phyloP scores from a whole-genome alignment of 805 yeast genomes.

The Schwanniomyces vanrijiae region DNA sequence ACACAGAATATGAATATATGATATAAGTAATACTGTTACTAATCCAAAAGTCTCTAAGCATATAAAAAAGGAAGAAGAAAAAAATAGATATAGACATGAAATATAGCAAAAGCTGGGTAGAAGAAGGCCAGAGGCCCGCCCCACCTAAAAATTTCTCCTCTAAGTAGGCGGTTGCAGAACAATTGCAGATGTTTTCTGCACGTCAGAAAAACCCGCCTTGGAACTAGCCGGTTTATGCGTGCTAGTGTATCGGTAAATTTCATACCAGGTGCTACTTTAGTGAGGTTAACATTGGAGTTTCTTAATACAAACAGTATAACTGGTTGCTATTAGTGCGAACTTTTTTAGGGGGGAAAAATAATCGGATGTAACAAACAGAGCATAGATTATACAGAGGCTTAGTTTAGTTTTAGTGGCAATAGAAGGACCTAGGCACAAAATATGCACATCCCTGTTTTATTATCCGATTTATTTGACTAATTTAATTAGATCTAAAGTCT shows the following conservation, averaged over 20 bases:
- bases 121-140: background rate
- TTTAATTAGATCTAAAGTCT: too few species aligned
- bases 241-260: background rate
- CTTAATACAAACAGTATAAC: background rate
- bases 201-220: background rate
- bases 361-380: too few species aligned
- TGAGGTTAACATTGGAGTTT: background rate
- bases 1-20: background rate
- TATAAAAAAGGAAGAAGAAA: background rate
- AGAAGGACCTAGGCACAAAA: background rate
- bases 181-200: background rate
- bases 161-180: background rate
- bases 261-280: background rate
- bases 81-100: background rate
- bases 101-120: background rate
- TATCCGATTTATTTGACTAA: too few species aligned
- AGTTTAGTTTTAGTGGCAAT: background rate
- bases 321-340: background rate
- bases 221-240: background rate
- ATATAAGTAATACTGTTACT: too few species aligned
- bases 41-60: background rate
- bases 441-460: too few species aligned
- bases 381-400: background rate
- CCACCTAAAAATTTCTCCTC: background rate
- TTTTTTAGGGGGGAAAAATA: background rate